Percentiles rank a stretch among this genome's conserved stretches.
Conservation (phyloP, 345 rosid species). For the Draba incana region DNA sequence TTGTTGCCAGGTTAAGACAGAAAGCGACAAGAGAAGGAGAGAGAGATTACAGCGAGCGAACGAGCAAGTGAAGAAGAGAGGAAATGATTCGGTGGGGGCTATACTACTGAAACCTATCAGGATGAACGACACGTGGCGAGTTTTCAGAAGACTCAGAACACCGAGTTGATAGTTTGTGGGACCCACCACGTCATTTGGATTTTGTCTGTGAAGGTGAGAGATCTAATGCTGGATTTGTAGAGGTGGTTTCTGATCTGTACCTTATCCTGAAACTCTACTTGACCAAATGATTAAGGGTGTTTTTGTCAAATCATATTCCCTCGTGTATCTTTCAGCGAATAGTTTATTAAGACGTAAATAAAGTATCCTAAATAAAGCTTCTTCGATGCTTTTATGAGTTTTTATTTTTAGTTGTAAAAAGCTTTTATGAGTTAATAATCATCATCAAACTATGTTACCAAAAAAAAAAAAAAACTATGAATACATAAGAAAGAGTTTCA, state of each 20-base stretch:
- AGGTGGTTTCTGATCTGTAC: slow-evolving; percentile 43
- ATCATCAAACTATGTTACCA: no score
- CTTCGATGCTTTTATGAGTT: no score
- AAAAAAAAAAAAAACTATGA: no score
- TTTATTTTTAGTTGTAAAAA: no score
- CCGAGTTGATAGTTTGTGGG: slow-evolving; percentile 10
- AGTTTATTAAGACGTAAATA: not conserved
- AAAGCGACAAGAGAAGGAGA: slow-evolving; percentile 37
- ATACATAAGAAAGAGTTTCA: not conserved
- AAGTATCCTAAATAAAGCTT: no score
- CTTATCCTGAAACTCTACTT: slow-evolving; percentile 36
- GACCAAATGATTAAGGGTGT: slow-evolving; percentile 44
- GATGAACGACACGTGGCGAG: slow-evolving; percentile 29
- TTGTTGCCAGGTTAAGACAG: slow-evolving; percentile 40
- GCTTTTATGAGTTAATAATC: no score
- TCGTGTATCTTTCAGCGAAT: not conserved
- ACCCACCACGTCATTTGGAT: slow-evolving; percentile 23
- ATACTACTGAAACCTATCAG: slow-evolving; percentile 25
- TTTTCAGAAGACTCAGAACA: slow-evolving; percentile 26
- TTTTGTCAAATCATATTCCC: slow-evolving; percentile 27
- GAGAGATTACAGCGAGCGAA: slow-evolving; percentile 20
- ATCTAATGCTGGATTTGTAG: slow-evolving; percentile 44
- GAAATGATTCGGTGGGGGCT: slow-evolving; percentile 43
- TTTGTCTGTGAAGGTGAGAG: slow-evolving; percentile 25
- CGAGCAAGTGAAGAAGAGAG: slow-evolving; percentile 11